These are phyloP conservation scores for Protea cynaroides DNA, from an alignment of 164 flowering plant species.

Conservation along the genomic window DNA sequence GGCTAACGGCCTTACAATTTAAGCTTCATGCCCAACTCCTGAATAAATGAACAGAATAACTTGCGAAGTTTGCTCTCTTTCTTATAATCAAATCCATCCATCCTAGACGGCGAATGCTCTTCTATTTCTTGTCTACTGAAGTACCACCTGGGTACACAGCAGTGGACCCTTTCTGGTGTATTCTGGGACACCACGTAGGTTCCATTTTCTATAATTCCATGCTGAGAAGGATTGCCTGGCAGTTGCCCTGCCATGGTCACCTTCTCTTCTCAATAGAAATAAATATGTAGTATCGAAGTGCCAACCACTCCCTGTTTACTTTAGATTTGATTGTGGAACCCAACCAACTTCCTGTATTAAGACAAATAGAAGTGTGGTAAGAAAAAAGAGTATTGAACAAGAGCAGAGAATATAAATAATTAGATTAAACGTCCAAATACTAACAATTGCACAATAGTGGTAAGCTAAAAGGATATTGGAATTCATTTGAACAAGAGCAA, in stretches of 20 bases:
- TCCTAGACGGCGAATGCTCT: conserved; percentile 58
- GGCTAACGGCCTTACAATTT: conserved; percentile 41
- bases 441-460: too few species aligned
- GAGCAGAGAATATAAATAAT: neutral
- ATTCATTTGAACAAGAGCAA: neutral
- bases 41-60: conserved; percentile 51
- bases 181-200: conserved; percentile 1
- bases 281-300: neutral
- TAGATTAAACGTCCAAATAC: neutral
- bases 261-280: conserved; percentile 10
- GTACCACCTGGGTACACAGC: conserved; percentile 38
- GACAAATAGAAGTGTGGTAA: neutral
- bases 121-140: conserved; percentile 47
- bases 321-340: neutral
- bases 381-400: neutral
- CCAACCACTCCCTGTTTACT: neutral
- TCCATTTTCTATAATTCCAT: conserved; percentile 9
- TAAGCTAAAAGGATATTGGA: neutral
- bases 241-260: conserved; percentile 22
- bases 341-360: conserved; percentile 5
- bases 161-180: conserved; percentile 17
- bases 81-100: conserved; percentile 46
- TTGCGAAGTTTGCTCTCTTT: conserved; percentile 42
- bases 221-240: conserved; percentile 16
- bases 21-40: conserved; percentile 55